phyloP scores from a whole-genome alignment of 495 filamentous ascomycete species.

The Terfezia boudieri region DNA sequence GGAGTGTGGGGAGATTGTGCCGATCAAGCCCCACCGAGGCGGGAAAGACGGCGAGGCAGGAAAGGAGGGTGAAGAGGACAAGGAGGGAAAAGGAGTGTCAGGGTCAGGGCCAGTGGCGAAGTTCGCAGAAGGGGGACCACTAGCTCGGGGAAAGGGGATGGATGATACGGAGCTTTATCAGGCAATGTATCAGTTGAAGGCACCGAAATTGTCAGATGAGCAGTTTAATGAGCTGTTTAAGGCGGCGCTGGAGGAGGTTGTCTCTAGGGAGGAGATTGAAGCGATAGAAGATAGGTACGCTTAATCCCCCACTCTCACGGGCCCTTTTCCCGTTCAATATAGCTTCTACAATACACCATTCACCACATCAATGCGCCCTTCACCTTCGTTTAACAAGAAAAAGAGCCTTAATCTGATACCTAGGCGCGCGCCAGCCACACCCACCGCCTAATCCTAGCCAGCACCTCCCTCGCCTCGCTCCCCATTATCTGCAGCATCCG shows the following conservation, averaged over 20 bases:
- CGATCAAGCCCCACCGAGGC: constrained; percentile 10
- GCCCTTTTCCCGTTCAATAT: too few relatives aligned
- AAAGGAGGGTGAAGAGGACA: too few relatives aligned
- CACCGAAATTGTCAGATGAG: constrained; percentile 27
- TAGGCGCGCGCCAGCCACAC: constrained; percentile 52
- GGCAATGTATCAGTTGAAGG: background rate
- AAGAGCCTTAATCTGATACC: constrained; percentile 21
- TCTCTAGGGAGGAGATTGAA: constrained; percentile 58
- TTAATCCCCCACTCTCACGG: background rate
- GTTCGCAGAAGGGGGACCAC: constrained; percentile 35
- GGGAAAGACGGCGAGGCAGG: constrained; percentile 11
- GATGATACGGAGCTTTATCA: constrained; percentile 45
- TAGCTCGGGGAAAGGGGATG: constrained; percentile 37
- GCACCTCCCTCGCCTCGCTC: constrained; percentile 67
- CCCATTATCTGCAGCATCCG: constrained; percentile 68
- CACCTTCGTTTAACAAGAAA: background rate
- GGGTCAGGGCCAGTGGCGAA: too few relatives aligned
- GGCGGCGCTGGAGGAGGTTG: constrained; percentile 66
- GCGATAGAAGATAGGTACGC: constrained; percentile 58
- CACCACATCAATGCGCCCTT: background rate
- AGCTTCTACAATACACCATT: too few relatives aligned
- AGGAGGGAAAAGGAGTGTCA: background rate
- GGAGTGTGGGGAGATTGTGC: constrained; percentile 49
- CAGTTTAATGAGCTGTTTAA: constrained; percentile 90
- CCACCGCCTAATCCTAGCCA: constrained; percentile 20